Conservation (phyloP, 805 yeast genomes). For the Komagataella kurtzmanii region DNA sequence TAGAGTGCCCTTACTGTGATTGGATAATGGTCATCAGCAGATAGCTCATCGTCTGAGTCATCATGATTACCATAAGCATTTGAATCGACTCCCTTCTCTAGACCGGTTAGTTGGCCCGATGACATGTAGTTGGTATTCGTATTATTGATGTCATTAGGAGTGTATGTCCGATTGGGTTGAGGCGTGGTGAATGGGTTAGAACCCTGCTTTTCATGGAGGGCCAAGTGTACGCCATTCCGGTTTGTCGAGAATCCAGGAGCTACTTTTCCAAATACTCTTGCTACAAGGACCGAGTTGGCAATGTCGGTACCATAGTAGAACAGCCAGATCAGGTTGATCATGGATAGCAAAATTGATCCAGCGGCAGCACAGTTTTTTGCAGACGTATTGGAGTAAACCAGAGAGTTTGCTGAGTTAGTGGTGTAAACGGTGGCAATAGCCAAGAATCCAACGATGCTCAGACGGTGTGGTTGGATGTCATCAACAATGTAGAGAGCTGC, state of each 20-base stretch:
- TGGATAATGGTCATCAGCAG: slow-evolving; percentile 42
- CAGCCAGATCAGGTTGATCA: slow-evolving; percentile 76
- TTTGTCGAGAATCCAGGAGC: slow-evolving; percentile 70
- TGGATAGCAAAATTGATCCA: slow-evolving; percentile 74
- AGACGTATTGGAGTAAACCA: slow-evolving; percentile 57
- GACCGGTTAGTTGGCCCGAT: slow-evolving; percentile 19
- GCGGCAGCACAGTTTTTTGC: slow-evolving; percentile 82
- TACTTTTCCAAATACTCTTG: background rate
- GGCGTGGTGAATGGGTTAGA: background rate
- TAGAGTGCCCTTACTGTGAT: slow-evolving; percentile 81
- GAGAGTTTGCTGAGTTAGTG: slow-evolving; percentile 68
- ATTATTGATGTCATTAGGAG: slow-evolving; percentile 8
- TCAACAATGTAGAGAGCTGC: slow-evolving; percentile 43
- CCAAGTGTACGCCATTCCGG: slow-evolving; percentile 73
- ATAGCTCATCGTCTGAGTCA: slow-evolving; percentile 7
- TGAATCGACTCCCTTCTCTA: slow-evolving; percentile 18
- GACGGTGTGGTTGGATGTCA: slow-evolving; percentile 56
- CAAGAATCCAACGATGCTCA: slow-evolving; percentile 38
- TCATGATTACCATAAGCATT: slow-evolving; percentile 7
- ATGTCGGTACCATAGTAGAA: slow-evolving; percentile 76
- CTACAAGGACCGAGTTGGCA: background rate
- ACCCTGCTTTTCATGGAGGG: slow-evolving; percentile 22
- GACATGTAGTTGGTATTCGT: background rate
- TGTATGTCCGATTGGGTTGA: slow-evolving; percentile 5
- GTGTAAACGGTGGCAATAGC: slow-evolving; percentile 74